phyloP scores from a whole-genome alignment of 345 rosid genomes.

The Linum lewisii region DNA sequence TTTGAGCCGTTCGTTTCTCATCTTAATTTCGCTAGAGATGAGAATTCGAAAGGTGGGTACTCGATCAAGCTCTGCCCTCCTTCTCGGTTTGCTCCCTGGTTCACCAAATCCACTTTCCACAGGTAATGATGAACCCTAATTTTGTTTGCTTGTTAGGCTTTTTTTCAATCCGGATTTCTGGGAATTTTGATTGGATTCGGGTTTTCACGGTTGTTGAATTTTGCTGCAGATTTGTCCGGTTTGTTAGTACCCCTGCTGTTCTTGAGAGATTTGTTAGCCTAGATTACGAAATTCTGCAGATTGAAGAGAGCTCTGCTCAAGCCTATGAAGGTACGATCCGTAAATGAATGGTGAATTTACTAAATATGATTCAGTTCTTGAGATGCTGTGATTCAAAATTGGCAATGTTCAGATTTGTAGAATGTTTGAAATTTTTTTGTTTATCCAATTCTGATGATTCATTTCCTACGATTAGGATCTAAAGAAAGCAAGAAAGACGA shows the following conservation, averaged over 20 bases:
- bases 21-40: conserved; percentile 63
- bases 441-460: too few species aligned
- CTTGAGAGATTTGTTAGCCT: conserved; percentile 71
- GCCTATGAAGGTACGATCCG: conserved; percentile 36
- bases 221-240: conserved; percentile 61
- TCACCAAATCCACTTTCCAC: conserved; percentile 77
- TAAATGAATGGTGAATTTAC: conserved; percentile 18
- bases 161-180: neutral
- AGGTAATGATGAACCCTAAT: conserved; percentile 30
- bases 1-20: conserved; percentile 73
- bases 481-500: conserved; percentile 25
- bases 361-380: too few species aligned
- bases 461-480: conserved; percentile 11
- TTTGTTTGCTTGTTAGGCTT: neutral
- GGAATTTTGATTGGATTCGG: neutral
- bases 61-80: conserved; percentile 71
- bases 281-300: conserved; percentile 71
- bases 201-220: neutral
- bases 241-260: conserved; percentile 76
- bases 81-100: conserved; percentile 43
- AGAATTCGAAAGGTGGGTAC: conserved; percentile 78
- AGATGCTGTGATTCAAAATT: too few species aligned
- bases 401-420: too few species aligned
- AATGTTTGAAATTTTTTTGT: too few species aligned
- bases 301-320: conserved; percentile 45